Evolutionary conservation across 352 stramenopile species (phyloP), one percentile per base, ranked within the genome.

Genomic region (Phytophthora colocasiae): DNA sequence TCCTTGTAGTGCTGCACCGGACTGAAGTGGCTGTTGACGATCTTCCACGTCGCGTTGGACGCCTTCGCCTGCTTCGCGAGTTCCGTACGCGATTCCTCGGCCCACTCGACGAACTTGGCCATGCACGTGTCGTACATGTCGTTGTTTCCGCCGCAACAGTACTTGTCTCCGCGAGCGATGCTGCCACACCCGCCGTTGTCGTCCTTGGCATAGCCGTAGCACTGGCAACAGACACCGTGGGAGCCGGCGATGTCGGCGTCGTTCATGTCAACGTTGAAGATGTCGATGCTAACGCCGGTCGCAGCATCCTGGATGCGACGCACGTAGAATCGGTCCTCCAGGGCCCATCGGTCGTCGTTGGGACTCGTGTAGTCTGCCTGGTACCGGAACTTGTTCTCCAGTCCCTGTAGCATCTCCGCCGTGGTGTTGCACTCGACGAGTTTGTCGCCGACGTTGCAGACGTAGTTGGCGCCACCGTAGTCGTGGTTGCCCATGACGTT

Each of bases 221-320:
- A 57, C 24, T 63, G 56, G 24, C 56, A 63, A 34, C 45, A 91
- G 19, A 90, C 75, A 26, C 85, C 71, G 17, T 70, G 57, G 17
- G 71, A 74, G 24, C 74, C 81, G 57, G 83, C 73, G 31, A 77
- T 57, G 41, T 75, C 74, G 14, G 83, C 80, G 44, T 80, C 75
- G 50, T 85, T 87, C 15, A 68, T 83, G 59, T 90, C 81, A 15
- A 90, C 54, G 53, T 88, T 90, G 56, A 75, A 90, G 36, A 90
- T 83, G 15, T 90, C 81, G 29, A 90, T 73, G 6, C 49, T 73
- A 7, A 82, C 56, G 15, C 74, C 73, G 6, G 58, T 63, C 2
- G 31, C 59, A 17, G 39, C 39, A 49, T 82, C 74, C 34, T 63
- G 34, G 19, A 63, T 63, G 12, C 26, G 32, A 19, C 50, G 45